Percentiles rank a stretch among this genome's conserved stretches.
Evolutionary conservation across 495 filamentous ascomycete genomes (phyloP).

Genomic region (Trypethelium eluteriae): DNA sequence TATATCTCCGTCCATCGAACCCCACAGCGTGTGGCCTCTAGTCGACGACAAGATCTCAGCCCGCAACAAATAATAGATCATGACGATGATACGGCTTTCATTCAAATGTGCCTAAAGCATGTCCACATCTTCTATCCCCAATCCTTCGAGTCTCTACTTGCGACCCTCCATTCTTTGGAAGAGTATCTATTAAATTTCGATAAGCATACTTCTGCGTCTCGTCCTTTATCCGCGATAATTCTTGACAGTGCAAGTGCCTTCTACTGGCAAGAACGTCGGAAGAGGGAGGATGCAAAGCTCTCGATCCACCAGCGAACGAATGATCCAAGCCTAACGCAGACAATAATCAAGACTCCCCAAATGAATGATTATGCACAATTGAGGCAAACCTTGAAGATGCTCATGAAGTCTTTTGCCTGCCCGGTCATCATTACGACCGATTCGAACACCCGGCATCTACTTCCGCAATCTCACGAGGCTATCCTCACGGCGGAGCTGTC

Average conservation of each 20-base stretch:
- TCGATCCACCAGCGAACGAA: neutral
- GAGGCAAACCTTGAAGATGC: slow-evolving; percentile 9
- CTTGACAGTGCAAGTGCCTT: slow-evolving; percentile 52
- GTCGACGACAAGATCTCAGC: slow-evolving; percentile 1
- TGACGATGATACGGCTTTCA: slow-evolving; percentile 21
- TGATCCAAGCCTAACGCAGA: neutral
- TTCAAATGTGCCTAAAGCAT: slow-evolving; percentile 32
- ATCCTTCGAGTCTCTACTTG: slow-evolving; percentile 44
- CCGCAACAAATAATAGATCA: slow-evolving; percentile 5
- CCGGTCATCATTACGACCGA: slow-evolving; percentile 28
- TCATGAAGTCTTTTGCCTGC: slow-evolving; percentile 28
- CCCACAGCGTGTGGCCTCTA: slow-evolving; percentile 9
- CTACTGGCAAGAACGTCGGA: slow-evolving; percentile 49
- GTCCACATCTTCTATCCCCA: slow-evolving; percentile 51
- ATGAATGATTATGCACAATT: slow-evolving; percentile 27
- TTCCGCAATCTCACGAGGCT: slow-evolving; percentile 36
- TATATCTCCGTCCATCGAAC: slow-evolving; percentile 15
- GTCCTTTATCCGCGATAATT: slow-evolving; percentile 44
- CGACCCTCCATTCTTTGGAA: slow-evolving; percentile 44
- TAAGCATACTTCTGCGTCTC: slow-evolving; percentile 43
- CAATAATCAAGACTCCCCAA: neutral
- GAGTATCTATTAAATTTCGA: slow-evolving; percentile 45
- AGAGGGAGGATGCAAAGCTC: slow-evolving; percentile 37
- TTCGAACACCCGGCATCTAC: slow-evolving; percentile 17
- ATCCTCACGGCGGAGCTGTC: slow-evolving; percentile 37